Conservation (phyloP, 192 early-diverging fungal species). For the Mortierella hygrophila region DNA sequence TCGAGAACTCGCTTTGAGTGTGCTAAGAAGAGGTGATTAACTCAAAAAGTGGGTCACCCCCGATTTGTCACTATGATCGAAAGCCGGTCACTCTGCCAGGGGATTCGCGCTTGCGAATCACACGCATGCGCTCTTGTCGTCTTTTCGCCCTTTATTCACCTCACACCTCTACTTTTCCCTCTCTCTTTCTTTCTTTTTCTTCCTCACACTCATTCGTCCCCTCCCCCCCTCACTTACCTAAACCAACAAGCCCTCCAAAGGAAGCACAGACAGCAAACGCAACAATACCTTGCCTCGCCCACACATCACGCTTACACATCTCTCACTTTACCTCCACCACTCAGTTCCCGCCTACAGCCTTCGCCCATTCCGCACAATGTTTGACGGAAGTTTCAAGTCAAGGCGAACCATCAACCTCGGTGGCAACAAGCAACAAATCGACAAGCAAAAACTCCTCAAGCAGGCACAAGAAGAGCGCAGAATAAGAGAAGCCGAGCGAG, state of each 20-base stretch:
- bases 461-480: conserved; percentile 81
- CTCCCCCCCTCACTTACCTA: too few relatives aligned
- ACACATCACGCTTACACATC: background rate
- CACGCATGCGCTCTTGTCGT: background rate
- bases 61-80: background rate
- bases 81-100: background rate
- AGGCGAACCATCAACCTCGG: conserved; percentile 88
- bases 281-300: background rate
- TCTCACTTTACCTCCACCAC: background rate
- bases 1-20: too few relatives aligned
- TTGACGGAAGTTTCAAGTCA: conserved; percentile 86
- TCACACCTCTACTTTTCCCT: background rate
- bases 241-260: background rate
- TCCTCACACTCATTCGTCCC: background rate
- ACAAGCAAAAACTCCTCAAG: conserved; percentile 74
- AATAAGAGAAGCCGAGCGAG: conserved; percentile 78
- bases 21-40: background rate
- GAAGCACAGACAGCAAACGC: background rate
- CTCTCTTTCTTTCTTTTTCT: background rate
- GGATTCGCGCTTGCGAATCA: background rate
- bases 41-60: background rate
- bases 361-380: conserved; percentile 47
- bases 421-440: conserved; percentile 73
- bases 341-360: background rate
- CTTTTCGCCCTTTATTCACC: background rate